Evolutionary conservation across 2,329 filamentous ascomycete species (phyloP).

Genomic region (Arthrobotrys conoides): DNA sequence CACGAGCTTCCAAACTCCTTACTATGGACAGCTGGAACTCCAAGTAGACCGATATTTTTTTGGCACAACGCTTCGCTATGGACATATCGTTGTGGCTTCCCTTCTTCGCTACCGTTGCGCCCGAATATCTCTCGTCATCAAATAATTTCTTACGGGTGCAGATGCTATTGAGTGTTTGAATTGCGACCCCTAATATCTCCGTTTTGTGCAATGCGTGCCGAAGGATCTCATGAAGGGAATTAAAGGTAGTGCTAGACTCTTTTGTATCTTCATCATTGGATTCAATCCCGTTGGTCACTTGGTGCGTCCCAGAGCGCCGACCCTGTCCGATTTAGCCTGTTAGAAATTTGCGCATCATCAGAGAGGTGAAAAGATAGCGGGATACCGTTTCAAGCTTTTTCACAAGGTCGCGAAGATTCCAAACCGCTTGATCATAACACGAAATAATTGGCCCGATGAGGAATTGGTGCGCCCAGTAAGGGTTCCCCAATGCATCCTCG

Average conservation of each 20-base stretch:
- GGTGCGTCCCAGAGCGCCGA: not conserved
- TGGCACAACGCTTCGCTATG: not conserved
- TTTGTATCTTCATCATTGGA: not conserved
- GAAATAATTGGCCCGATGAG: not conserved
- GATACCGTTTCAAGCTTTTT: not conserved
- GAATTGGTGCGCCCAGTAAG: conserved; percentile 9
- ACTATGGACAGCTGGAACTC: not conserved
- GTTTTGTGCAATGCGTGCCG: not conserved
- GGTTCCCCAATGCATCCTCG: not conserved
- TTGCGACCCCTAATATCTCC: conserved; percentile 2
- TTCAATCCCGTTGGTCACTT: not conserved
- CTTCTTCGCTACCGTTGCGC: not conserved
- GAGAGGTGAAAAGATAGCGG: not conserved
- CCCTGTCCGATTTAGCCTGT: not conserved
- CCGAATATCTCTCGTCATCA: not conserved
- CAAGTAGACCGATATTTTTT: not conserved
- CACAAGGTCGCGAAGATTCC: conserved; percentile 20
- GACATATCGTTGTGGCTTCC: not conserved
- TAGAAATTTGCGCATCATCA: too few species aligned
- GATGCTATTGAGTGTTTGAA: not conserved
- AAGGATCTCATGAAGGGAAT: conserved; percentile 12
- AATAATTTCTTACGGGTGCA: not conserved
- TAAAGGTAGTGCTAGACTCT: not conserved
- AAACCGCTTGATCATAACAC: conserved; percentile 6
- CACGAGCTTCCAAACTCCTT: conserved; percentile 7